Conservation (phyloP, 805 yeast species). For the Phaffomyces opuntiae region DNA sequence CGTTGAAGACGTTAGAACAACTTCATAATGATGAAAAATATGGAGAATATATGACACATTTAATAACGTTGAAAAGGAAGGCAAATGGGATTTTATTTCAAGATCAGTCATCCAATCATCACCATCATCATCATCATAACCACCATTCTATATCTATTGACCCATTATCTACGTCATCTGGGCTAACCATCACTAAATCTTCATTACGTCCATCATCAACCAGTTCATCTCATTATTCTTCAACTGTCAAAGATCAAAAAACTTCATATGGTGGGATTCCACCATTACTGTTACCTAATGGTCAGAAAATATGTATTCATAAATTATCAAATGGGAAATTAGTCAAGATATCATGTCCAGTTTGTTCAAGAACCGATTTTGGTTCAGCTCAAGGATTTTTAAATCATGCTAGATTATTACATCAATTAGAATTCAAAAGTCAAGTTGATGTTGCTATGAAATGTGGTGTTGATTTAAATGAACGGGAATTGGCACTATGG, state of each 20-base stretch:
- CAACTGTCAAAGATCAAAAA: constrained; percentile 22
- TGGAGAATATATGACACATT: constrained; percentile 33
- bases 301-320: constrained; percentile 44
- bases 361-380: constrained; percentile 62
- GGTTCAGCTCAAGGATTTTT: constrained; percentile 77
- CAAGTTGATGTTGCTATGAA: constrained; percentile 69
- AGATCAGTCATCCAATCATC: too few species aligned
- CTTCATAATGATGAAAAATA: constrained; percentile 29
- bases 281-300: constrained; percentile 38
- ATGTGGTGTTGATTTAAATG: constrained; percentile 52
- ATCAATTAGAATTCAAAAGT: constrained; percentile 58
- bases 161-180: background rate
- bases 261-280: constrained; percentile 38
- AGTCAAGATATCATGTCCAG: constrained; percentile 61
- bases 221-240: constrained; percentile 10
- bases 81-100: constrained; percentile 2
- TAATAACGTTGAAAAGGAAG: constrained; percentile 25
- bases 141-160: background rate
- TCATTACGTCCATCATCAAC: constrained; percentile 6
- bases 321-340: constrained; percentile 64
- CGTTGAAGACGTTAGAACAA: constrained; percentile 44
- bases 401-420: constrained; percentile 71
- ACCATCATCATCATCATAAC: too few species aligned
- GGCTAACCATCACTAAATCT: constrained; percentile 6
- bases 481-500: constrained; percentile 42